A percentile compares a stretch with the other conserved stretches of the same genome.
phyloP scores from a whole-genome alignment of 352 stramenopile species.

The Pythium plurisporium region DNA sequence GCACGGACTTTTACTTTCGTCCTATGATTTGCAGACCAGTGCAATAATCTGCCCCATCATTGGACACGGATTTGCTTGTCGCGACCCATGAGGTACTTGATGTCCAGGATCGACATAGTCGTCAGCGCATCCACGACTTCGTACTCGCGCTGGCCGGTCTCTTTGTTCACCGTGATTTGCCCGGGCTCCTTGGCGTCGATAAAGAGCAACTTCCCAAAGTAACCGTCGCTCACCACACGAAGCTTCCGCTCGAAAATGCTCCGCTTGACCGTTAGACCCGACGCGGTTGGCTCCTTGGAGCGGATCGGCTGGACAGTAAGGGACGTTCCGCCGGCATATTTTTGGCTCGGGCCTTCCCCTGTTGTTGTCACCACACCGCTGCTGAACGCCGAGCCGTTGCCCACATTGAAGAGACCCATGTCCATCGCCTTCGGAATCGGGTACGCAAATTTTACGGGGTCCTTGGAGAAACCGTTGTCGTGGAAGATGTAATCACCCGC shows the following conservation, averaged over 20 bases:
- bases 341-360: background rate
- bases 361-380: background rate
- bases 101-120: constrained; percentile 43
- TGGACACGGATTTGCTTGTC: constrained; percentile 8
- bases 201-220: constrained; percentile 34
- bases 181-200: constrained; percentile 34
- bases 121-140: constrained; percentile 41
- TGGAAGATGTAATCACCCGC: constrained; percentile 51
- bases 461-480: constrained; percentile 32
- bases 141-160: constrained; percentile 32
- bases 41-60: too few relatives aligned
- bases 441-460: constrained; percentile 31
- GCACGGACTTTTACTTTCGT: too few relatives aligned
- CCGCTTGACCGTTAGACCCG: constrained; percentile 4
- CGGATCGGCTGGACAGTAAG: too few relatives aligned
- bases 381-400: background rate
- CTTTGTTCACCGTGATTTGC: constrained; percentile 25
- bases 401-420: constrained; percentile 28
- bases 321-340: too few relatives aligned
- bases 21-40: too few relatives aligned
- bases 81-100: constrained; percentile 45
- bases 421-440: constrained; percentile 28
- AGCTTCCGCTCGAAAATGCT: constrained; percentile 46
- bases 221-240: constrained; percentile 28
- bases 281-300: background rate